Evolutionary conservation across 169 alveolate species (phyloP).

Genomic region (Sarcocystis neurona): DNA sequence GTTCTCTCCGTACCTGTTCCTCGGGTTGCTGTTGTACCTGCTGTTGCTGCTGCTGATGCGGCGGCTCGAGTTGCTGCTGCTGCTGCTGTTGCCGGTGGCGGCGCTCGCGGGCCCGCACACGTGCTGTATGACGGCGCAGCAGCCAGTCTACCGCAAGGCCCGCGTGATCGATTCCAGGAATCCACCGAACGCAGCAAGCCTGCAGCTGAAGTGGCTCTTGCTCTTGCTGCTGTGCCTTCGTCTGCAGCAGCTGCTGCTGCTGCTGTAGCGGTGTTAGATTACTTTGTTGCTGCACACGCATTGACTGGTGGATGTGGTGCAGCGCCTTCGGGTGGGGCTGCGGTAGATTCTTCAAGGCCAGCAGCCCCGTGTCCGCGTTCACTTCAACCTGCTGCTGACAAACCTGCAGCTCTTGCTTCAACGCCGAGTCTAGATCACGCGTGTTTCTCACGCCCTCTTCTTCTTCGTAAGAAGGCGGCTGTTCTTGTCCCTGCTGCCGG

Average conservation of each 20-base stretch:
- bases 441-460: too few species aligned
- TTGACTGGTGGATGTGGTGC: too few species aligned
- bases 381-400: too few species aligned
- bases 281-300: too few species aligned
- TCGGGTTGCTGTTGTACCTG: not conserved
- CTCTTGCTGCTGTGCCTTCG: conserved; percentile 62
- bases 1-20: not conserved
- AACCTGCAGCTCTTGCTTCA: too few species aligned
- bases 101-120: not conserved
- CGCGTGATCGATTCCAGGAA: conserved; percentile 90
- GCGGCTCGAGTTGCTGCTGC: not conserved
- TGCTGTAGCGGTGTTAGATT: too few species aligned
- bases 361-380: too few species aligned
- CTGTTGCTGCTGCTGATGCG: not conserved
- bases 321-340: too few species aligned
- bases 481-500: too few species aligned
- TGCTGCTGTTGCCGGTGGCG: not conserved
- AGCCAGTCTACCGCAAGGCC: conserved; percentile 91
- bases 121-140: not conserved
- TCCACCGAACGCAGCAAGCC: conserved; percentile 94
- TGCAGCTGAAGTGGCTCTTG: conserved; percentile 86
- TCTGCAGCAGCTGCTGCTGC: not conserved
- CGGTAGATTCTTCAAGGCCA: too few species aligned
- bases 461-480: too few species aligned
- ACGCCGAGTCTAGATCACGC: too few species aligned